These are phyloP conservation scores for Biscutella laevigata DNA, from an alignment of 441 rosid species.

Conservation along the genomic window DNA sequence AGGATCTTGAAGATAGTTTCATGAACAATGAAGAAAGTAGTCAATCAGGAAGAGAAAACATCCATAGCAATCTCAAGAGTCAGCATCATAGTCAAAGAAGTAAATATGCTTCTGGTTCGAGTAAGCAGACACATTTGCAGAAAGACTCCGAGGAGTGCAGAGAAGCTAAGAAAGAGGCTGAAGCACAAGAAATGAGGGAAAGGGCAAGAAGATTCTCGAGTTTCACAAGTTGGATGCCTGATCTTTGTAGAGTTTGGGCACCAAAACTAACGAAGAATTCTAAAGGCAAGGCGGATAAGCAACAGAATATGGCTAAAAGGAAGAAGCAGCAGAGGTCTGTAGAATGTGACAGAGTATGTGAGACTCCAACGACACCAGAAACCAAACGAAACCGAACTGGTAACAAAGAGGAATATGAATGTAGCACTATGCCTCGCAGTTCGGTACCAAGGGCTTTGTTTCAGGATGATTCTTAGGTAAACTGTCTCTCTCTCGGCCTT, in stretches of 20 bases:
- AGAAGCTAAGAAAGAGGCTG: conserved; percentile 36
- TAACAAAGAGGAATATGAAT: conserved; percentile 24
- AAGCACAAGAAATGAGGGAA: conserved; percentile 66
- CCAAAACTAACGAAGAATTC: conserved; percentile 48
- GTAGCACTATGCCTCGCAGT: conserved; percentile 24
- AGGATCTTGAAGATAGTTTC: conserved; percentile 41
- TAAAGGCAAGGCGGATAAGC: conserved; percentile 20
- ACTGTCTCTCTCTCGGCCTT: neutral
- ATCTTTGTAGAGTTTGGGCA: conserved; percentile 85
- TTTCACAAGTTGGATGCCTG: conserved; percentile 75
- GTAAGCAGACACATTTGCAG: conserved; percentile 21
- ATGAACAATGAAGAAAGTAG: conserved; percentile 67
- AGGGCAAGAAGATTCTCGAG: conserved; percentile 72
- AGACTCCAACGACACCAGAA: conserved; percentile 57
- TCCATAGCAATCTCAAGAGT: conserved; percentile 11
- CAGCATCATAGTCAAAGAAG: conserved; percentile 25
- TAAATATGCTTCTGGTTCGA: conserved; percentile 29
- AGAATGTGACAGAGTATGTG: conserved; percentile 53
- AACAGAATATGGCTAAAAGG: conserved; percentile 40
- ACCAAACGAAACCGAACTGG: conserved; percentile 22
- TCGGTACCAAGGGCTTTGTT: conserved; percentile 69
- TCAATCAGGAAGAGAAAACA: conserved; percentile 39
- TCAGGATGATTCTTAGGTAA: conserved; percentile 37
- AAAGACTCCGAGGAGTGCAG: conserved; percentile 24
- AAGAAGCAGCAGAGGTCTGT: conserved; percentile 32